Evolutionary conservation across 1,139 yeast species (phyloP), one percentile per base, ranked within the genome.

Genomic region (Geotrichum restrictum): DNA sequence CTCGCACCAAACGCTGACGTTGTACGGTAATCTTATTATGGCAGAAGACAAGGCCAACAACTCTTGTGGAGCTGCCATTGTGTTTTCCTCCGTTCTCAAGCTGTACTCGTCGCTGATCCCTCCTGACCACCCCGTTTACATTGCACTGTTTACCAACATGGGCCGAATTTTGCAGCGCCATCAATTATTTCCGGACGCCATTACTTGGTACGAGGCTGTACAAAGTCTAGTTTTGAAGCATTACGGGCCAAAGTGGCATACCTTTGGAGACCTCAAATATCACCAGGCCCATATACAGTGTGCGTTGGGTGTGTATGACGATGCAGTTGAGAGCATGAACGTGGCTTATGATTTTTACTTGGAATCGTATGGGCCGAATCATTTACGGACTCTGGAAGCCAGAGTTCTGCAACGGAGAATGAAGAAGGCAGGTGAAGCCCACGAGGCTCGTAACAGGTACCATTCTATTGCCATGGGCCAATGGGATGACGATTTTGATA

Each of bases 21-120:
- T 88, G 34, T 80, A 85, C 66, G 76, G 83, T 63, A 88, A 88
- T 69, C 73, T 89, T 59, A 95, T 95, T 1, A 79, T 76, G 63
- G 78, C 79, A 63, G 97, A 89, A 67, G 74, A 82, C 43, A 72
- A 79, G 14, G 79, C 79, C 61, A 80, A 80, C 48, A 81, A 82
- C 62, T 72, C 79, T 44, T 72, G 74, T 36, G 84, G 85, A 57
- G 80, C 94, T 1, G 73, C 89, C 59, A 77, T 79, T 58, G 71
- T 85, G 58, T 81, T 82, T 65, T 70, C 75, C 56, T 82, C 85
- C 64, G 82, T 88, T 6, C 68, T 85, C 54, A 70, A 75, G 48
- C 74, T 78, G 54, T 82, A 91, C 83, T 64, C 70, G 32, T 61
- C 75, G 11, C 74, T 80, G 18, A 78, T 74, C 56, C 83, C 83